Base-by-base conservation (phyloP, 2,329 filamentous ascomycete genomes). In the Verticillium albo-atrum region DNA sequence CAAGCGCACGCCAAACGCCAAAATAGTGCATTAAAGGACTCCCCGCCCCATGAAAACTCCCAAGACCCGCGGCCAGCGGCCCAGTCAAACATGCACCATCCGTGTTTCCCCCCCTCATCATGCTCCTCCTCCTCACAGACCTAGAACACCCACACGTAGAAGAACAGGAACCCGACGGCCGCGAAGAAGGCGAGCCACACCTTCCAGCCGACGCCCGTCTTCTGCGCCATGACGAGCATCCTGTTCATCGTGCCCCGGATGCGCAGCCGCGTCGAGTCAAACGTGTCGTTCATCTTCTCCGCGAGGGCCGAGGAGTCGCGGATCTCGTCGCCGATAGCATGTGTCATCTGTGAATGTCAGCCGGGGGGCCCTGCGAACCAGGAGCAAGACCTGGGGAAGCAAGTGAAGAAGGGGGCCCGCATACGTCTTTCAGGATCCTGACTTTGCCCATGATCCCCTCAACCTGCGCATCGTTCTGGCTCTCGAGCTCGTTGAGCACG, bases 261-360 rank as follows among this genome's bases (percentile, higher is more conserved):
- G 64, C 90, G 85, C 57, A 92, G 77, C 34, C 93, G 82, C 57
- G 94, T 96, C 68, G 85, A 87, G 72, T 98, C 94, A 71, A 98
- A 99, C 5, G 87, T 85, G 70, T 97, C 91, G 74, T 98, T 98
- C 89, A 99, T 97, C 76, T 92, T 94, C 68, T 97, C 92, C 2
- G 92, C 90, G 4, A 98, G 82, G 2, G 91, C 88, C 2, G 91
- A 91, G 15, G 90, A 95, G 64, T 96, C 91, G 67, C 94, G 86
- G 69, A 98, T 98, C 76, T 98, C 95, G 70, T 96, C 91, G 64
- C 95, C 95, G 66, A 99, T 99, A 5, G 93, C 91, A 37, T 91
- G 78, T 1, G 93, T 97, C 79, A 99, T 89, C 90, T 95, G 65
- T 51, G 58, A 42, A 53, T 26, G 35, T 56, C 30, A 55, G 54